Percentiles rank a stretch among this genome's conserved stretches.
phyloP scores from a whole-genome alignment of 345 rosid species.

The Streptanthus diversifolius region DNA sequence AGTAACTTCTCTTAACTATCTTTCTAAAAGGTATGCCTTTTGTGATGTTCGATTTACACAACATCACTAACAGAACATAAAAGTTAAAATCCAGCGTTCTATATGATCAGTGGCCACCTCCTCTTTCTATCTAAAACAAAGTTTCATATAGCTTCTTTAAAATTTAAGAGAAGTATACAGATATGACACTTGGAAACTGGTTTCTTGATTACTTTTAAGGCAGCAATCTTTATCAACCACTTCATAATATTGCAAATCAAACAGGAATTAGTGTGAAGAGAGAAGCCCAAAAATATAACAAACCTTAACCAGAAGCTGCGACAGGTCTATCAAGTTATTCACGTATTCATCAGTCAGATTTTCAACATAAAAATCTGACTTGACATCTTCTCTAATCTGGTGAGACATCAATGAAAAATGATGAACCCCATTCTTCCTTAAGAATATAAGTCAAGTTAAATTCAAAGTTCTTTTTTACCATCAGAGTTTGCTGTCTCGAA shows the following conservation, averaged over 20 bases:
- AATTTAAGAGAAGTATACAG: not conserved
- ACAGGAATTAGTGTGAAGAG: not conserved
- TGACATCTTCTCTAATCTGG: conserved; percentile 89
- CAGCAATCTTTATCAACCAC: not conserved
- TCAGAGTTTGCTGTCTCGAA: conserved; percentile 67
- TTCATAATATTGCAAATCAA: not conserved
- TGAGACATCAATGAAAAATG: not conserved
- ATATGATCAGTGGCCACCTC: not conserved
- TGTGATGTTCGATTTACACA: not conserved
- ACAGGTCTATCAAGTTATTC: conserved; percentile 61
- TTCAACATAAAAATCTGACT: conserved; percentile 80
- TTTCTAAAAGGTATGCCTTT: not conserved
- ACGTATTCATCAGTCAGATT: conserved; percentile 71
- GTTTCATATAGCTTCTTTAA: not conserved
- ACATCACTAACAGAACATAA: not conserved
- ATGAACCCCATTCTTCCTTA: not conserved
- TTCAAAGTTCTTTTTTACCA: conserved; percentile 39
- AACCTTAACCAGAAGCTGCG: not conserved
- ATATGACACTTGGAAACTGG: not conserved
- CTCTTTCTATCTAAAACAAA: not conserved
- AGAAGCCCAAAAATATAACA: not conserved
- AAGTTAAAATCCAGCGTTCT: not conserved
- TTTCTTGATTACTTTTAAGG: not conserved
- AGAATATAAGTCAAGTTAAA: not conserved
- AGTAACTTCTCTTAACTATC: not conserved